Evolutionary conservation across 1,284 basidiomycete species (phyloP), one percentile per base, ranked within the genome.

Genomic region (Rhodotorula sp.): DNA sequence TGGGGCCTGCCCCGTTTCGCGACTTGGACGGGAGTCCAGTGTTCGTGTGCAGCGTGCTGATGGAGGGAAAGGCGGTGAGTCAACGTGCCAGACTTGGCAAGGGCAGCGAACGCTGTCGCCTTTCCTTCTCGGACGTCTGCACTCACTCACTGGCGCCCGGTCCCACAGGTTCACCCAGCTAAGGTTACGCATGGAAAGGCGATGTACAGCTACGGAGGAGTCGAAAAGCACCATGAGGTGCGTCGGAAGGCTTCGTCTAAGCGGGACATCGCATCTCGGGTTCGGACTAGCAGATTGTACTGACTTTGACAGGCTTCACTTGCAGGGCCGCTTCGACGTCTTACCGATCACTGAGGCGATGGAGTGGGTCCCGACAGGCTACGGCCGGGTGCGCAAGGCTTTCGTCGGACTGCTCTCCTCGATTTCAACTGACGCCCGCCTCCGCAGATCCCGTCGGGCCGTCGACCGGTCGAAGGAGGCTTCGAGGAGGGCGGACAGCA

Each of bases 401-500:
- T 11, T 9, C 44, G 52, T 39, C 22, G 13, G 2, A 20, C 8
- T n/a, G 29, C 5, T n/a, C 24, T 10, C 13, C 29, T 4, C 3
- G n/a, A 39, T 44, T 47, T 13, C 36, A 8, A 44, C n/a, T 11
- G 13, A 7, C 13, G n/a, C 10, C 22, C 27, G 27, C 39, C 24
- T 15, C 11, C 5, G 15, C 61, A 71, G 67, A 51, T 74, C 11
- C 73, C 73, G 8, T 70, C 68, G 24, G 73, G 73, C 11, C 54
- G 73, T 1, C 56, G 67, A 8, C 66, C 68, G 0, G 73, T 74
- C 48, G 73, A 74, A 36, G 73, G 73, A 0, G 73, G 73, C 3
- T 74, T 74, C 47, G 73, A 74, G 54, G 67, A 70, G 29, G 55
- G 52, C 22, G 73, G 71, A 15, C 24, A 46, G 11, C 71, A 74